Base-by-base conservation (phyloP, 371 early-diverging fungal genomes). In the Mortierella sp. region DNA sequence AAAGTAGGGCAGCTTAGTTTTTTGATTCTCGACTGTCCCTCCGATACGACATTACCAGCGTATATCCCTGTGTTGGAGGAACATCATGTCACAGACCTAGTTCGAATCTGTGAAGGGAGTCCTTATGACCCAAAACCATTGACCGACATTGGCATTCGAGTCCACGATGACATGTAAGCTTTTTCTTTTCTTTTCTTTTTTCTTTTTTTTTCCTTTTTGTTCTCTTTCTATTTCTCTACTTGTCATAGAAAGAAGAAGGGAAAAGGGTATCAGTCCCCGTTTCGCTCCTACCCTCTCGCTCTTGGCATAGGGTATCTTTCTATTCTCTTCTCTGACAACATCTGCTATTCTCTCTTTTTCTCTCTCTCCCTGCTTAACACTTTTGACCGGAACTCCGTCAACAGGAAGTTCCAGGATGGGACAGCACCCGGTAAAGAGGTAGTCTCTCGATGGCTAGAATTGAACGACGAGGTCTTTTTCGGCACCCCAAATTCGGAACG, bases 11-110 rank as follows among this genome's bases (percentile, higher is more conserved):
- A 65, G 16, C 66, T 75, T 59, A 66, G 57, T 43, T 90, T 90
- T 75, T 75, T 92, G 53, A 84, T 92, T 62, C 83, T 88, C 37
- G 92, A 92, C 77, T 90, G 90, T 53, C 92, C 92, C 0, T 81
- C 85, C 7, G 65, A 80, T 52, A 75, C 82, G 5, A 83, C 84
- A 14, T 64, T 91, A 16, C 70, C 74, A 6, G 75, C 74, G 3
- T 87, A 87, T 67, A 63, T 87, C 51, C 80, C 83, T 9, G 52
- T 85, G 9, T 77, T 91, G 19, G 76, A 82, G 26, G 75, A 84
- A 30, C 75, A 89, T 68, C 80, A 85, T 50, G 85, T 88, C 57
- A 73, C 79, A 9, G 81, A 87, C 63, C 68, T 91, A 19, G 84
- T 91, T 4, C 84, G 91, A 16, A 83, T 90, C 45, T 90, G 90